These are phyloP conservation scores for Cadophora sp. DNA, from an alignment of 2,329 filamentous ascomycete species.

Conservation along the genomic window DNA sequence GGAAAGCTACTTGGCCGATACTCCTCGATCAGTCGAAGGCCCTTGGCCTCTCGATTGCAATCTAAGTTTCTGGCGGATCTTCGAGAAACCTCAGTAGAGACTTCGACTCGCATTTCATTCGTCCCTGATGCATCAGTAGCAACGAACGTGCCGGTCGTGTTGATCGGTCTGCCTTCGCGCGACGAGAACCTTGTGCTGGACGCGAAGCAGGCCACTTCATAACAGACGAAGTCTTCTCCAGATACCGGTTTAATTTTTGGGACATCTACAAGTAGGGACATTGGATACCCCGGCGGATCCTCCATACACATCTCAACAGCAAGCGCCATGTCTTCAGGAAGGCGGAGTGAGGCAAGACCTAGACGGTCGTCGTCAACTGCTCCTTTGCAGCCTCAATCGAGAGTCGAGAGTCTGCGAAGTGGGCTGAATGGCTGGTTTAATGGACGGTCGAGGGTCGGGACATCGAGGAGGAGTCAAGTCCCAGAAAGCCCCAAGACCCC, in stretches of 20 bases:
- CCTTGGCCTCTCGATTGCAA: conserved; percentile 33
- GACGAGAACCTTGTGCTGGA: conserved; percentile 30
- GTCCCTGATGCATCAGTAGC: conserved; percentile 38
- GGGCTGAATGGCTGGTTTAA: conserved; percentile 39
- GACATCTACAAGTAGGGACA: conserved; percentile 14
- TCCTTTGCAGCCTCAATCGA: conserved; percentile 31
- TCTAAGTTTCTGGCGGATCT: conserved; percentile 19
- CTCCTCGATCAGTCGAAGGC: conserved; percentile 22
- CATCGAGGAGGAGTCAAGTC: conserved; percentile 25
- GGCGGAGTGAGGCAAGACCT: conserved; percentile 14
- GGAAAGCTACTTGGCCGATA: conserved; percentile 17
- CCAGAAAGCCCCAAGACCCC: conserved; percentile 56
- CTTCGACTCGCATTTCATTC: conserved; percentile 29
- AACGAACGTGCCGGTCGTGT: conserved; percentile 36
- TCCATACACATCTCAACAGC: conserved; percentile 19
- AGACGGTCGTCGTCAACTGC: conserved; percentile 25
- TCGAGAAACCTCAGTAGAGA: conserved; percentile 8
- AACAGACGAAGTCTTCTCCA: conserved; percentile 21
- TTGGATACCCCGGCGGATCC: conserved; percentile 26
- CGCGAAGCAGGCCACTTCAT: conserved; percentile 32
- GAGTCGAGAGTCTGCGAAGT: conserved; percentile 35
- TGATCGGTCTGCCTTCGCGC: conserved; percentile 33
- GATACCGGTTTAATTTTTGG: conserved; percentile 24
- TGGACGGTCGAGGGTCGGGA: conserved; percentile 38
- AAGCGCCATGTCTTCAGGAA: conserved; percentile 35